Evolutionary conservation across 1,284 basidiomycete species (phyloP), one percentile per base, ranked within the genome.

Genomic region (Testicularia cyperi): DNA sequence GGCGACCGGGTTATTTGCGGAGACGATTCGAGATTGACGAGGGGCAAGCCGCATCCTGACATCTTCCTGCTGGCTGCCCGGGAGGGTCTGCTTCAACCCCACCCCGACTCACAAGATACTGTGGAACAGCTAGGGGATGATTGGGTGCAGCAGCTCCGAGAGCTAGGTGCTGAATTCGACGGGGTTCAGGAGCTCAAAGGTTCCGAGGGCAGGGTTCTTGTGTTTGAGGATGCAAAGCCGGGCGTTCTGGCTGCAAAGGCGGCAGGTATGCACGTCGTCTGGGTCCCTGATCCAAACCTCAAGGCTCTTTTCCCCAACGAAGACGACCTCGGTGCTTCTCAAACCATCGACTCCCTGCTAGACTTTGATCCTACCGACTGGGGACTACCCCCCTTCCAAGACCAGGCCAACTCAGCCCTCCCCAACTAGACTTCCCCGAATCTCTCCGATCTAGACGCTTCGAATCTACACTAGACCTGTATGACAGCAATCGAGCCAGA

Each of bases 161-260:
- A 56, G 20, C 60, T 64, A 22, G 73, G 73, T 8, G 46, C 49
- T 4, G 49, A 72, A 14, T 49, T 65, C 15, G 74, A 72, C 34
- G 47, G 45, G 9, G 42, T 18, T 3, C 41, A 56, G 20, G 29
- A 64, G 27, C 26, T 68, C 7, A 51, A 44, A 18, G 70, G 75
- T 1, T 46, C 46, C 9, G 75, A 77, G 33, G 46, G 46, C 21
- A 55, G 70, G 14, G 51, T 77, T 16, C 40, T 77, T n/a, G 76
- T 77, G 3, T 77, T 77, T 37, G 76, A 77, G 32, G 76, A 77
- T 48, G 76, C 65, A 1, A 60, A 70, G 45, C 69, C 70, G 2
- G 72, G 74, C 15, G 74, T 76, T 0, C 51, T 67, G 38, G 74
- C 74, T 21, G 74, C 65, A 7, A 58, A 65, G 20, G 61, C 64